Percentiles rank a stretch among this genome's conserved stretches.
Conservation (phyloP, 441 rosid genomes). For the Mallotus japonicus region DNA sequence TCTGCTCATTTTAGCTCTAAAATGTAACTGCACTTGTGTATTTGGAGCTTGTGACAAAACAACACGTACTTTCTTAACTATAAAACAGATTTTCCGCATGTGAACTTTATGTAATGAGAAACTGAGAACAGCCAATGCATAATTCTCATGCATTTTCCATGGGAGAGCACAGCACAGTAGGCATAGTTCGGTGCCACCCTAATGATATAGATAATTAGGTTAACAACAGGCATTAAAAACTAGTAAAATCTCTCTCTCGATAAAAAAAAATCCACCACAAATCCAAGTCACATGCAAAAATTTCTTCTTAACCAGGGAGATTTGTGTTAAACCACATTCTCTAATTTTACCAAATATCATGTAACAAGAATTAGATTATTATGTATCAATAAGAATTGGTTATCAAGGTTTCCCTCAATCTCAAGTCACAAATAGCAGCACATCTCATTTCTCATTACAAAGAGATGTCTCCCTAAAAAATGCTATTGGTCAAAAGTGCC, state of each 20-base stretch:
- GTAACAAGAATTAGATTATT: neutral
- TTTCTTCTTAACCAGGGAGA: neutral
- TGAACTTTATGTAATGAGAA: no score
- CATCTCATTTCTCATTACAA: neutral
- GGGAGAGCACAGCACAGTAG: no score
- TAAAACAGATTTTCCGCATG: no score
- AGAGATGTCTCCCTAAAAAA: neutral
- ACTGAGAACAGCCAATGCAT: no score
- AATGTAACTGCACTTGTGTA: no score
- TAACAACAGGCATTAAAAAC: neutral
- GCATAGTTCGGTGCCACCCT: neutral
- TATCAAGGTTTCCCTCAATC: neutral
- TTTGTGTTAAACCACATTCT: neutral
- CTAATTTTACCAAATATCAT: neutral
- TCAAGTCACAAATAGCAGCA: constrained; percentile 1
- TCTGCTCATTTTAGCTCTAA: no score
- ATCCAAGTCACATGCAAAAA: neutral
- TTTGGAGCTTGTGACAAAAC: no score
- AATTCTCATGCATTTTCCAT: no score
- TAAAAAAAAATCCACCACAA: neutral
- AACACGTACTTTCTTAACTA: no score
- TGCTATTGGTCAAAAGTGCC: neutral
- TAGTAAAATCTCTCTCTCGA: neutral
- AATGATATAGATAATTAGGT: neutral
- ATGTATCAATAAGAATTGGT: neutral